Evolutionary conservation across 805 yeast genomes (phyloP).

Genomic region (Wickerhamiella galacta): DNA sequence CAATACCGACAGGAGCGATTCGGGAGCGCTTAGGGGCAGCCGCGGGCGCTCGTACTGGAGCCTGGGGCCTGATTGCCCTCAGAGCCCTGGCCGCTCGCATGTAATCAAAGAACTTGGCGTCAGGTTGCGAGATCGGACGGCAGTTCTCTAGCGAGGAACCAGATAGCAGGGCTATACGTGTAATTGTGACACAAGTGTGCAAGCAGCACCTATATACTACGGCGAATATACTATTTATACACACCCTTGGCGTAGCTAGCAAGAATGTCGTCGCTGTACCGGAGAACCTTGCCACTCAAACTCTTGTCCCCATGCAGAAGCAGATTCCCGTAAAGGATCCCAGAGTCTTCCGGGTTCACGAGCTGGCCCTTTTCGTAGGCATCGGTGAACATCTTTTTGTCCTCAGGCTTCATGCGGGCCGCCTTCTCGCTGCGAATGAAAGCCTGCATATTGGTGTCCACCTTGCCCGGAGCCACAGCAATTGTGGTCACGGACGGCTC

Average conservation of each 20-base stretch:
- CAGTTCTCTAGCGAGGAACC: too few species aligned
- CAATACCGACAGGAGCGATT: constrained; percentile 1
- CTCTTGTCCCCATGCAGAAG: constrained; percentile 43
- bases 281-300: constrained; percentile 49
- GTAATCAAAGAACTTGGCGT: too few species aligned
- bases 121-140: too few species aligned
- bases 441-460: constrained; percentile 76
- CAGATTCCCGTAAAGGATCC: constrained; percentile 45
- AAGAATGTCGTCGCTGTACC: constrained; percentile 28
- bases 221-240: neutral
- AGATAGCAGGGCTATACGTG: too few species aligned
- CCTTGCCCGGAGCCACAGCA: constrained; percentile 89
- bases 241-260: neutral
- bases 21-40: neutral
- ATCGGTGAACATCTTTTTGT: constrained; percentile 44
- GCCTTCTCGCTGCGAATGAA: constrained; percentile 47
- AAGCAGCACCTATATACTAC: too few species aligned
- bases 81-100: constrained; percentile 1
- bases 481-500: constrained; percentile 43
- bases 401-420: constrained; percentile 47
- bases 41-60: neutral
- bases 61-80: constrained; percentile 1
- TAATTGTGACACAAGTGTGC: too few species aligned
- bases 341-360: constrained; percentile 58
- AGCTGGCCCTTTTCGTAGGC: constrained; percentile 42